Conservation (phyloP, 2,329 filamentous ascomycete species). For the Dactylella cylindrospora region DNA sequence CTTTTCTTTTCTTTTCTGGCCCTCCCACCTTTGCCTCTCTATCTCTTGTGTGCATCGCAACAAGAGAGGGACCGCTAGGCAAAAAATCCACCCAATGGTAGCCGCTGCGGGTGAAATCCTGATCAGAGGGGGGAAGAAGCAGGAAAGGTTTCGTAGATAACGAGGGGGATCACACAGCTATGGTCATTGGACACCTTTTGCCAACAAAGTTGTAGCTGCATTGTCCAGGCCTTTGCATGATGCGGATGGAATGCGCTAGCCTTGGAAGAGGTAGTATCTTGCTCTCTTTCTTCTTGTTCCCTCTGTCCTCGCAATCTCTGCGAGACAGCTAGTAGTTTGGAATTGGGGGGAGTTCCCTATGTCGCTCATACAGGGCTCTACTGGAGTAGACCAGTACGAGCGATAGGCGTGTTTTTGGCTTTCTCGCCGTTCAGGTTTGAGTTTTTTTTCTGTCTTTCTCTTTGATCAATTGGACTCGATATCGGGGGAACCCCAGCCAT, state of each 20-base stretch:
- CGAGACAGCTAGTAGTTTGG: no score
- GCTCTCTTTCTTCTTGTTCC: no score
- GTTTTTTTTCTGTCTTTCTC: no score
- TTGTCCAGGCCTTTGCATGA: slow-evolving; percentile 35
- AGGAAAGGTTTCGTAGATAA: slow-evolving; percentile 18
- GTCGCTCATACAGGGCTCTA: no score
- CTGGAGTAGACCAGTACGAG: no score
- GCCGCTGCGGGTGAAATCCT: slow-evolving; percentile 42
- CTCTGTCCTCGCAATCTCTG: no score
- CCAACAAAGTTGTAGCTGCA: slow-evolving; percentile 38
- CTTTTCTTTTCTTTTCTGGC: no score
- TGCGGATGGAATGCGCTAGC: slow-evolving; percentile 43
- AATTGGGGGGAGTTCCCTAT: slow-evolving; percentile 31
- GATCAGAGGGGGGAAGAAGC: slow-evolving; percentile 28
- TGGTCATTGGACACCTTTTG: slow-evolving; percentile 39
- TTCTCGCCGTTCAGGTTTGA: no score
- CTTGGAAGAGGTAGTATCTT: no score
- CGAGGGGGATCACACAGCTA: slow-evolving; percentile 15
- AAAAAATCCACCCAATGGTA: slow-evolving; percentile 28
- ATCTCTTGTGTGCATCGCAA: slow-evolving; percentile 10
- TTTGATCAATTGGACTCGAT: no score
- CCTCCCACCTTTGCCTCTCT: slow-evolving; percentile 25
- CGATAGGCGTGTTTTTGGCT: no score
- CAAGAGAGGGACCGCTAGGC: background rate
- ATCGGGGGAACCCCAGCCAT: no score